Conservation (phyloP, 208 protist species). For the Acanthamoeba divionensis region DNA sequence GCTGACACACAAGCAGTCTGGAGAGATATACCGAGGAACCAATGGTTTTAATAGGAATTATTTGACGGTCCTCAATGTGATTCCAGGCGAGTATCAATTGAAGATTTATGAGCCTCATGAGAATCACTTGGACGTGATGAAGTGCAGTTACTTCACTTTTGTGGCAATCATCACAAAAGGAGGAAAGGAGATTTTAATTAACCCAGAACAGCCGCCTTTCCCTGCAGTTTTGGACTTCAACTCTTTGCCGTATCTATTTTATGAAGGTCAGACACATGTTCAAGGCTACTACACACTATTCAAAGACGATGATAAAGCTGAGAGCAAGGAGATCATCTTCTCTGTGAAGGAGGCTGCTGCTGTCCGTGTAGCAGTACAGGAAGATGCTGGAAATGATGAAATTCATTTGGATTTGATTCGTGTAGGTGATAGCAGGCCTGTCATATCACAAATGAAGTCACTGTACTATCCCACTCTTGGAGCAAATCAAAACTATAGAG, state of each 20-base stretch:
- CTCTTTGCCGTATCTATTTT: neutral
- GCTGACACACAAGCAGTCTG: conserved; percentile 9
- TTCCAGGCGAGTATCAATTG: conserved; percentile 19
- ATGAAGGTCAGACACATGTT: neutral
- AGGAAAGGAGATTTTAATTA: neutral
- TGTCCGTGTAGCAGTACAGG: neutral
- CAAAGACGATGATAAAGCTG: neutral
- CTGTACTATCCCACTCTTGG: neutral
- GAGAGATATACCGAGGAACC: conserved; percentile 4
- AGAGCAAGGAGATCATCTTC: neutral
- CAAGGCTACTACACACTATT: neutral
- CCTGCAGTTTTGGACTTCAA: neutral
- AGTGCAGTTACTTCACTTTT: conserved; percentile 56
- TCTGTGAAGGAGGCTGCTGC: neutral
- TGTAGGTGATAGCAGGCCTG: neutral
- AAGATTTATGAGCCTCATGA: conserved; percentile 33
- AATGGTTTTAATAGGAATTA: conserved; percentile 50
- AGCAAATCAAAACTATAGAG: neutral
- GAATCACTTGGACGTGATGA: conserved; percentile 14
- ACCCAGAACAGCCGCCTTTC: neutral
- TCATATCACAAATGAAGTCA: neutral
- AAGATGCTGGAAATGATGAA: neutral
- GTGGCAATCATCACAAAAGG: conserved; percentile 1
- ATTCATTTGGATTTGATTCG: neutral
- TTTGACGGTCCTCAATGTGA: neutral